Evolutionary conservation across 2,329 filamentous ascomycete genomes (phyloP).

Genomic region (Beauveria sp.): DNA sequence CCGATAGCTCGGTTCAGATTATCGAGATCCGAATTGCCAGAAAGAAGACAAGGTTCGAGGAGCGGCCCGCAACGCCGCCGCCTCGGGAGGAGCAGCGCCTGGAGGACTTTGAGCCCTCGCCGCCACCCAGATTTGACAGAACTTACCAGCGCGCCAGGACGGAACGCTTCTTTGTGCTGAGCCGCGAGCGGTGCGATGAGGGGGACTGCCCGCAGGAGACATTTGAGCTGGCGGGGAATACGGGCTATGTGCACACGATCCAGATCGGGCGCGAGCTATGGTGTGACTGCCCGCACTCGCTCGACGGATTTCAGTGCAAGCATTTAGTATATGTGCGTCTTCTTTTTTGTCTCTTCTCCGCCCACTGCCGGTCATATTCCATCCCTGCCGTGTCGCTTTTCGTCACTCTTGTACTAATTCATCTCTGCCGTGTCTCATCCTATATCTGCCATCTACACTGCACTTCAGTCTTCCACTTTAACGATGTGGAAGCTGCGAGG

Average conservation of each 20-base stretch:
- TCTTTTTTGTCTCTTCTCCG: neutral
- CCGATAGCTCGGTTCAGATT: neutral
- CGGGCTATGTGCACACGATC: constrained; percentile 58
- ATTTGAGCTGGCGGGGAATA: constrained; percentile 53
- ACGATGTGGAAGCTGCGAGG: constrained; percentile 35
- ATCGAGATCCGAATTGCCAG: neutral
- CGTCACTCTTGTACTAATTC: too few species aligned
- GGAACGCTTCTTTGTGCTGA: constrained; percentile 41
- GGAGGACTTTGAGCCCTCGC: constrained; percentile 24
- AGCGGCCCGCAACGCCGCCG: neutral
- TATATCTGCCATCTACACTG: too few species aligned
- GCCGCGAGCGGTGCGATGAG: constrained; percentile 28
- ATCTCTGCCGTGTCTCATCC: too few species aligned
- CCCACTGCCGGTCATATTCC: too few species aligned
- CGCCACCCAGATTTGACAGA: constrained; percentile 28
- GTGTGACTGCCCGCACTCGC: constrained; percentile 50
- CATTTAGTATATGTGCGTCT: constrained; percentile 50
- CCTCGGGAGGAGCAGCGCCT: constrained; percentile 28
- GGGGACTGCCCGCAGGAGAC: constrained; percentile 36
- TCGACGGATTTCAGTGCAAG: constrained; percentile 54
- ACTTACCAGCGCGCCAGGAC: constrained; percentile 32
- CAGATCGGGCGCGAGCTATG: constrained; percentile 41
- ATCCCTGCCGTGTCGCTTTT: too few species aligned
- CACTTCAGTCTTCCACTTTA: neutral
- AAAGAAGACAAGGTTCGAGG: neutral